Evolutionary conservation across 2,329 filamentous ascomycete genomes (phyloP).

Genomic region (Fusarium sp.): DNA sequence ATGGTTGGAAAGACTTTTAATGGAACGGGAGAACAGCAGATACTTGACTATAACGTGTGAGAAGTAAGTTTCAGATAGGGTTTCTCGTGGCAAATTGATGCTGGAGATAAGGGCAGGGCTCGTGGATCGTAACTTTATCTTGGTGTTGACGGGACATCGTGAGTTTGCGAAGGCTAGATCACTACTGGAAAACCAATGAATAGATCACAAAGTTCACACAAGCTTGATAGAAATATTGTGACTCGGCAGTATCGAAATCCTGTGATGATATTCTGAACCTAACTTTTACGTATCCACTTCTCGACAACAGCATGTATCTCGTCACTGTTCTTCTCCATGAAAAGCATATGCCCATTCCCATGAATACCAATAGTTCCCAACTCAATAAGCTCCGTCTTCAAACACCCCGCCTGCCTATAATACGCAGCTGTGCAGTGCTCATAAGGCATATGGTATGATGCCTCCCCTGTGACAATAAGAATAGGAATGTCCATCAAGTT

Average conservation of each 20-base stretch:
- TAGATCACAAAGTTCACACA: background rate
- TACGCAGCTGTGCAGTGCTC: conserved; percentile 36
- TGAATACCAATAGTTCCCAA: conserved; percentile 30
- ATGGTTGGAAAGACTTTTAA: background rate
- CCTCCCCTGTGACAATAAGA: conserved; percentile 31
- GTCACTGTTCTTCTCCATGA: conserved; percentile 40
- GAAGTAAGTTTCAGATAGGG: background rate
- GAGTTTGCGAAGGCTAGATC: background rate
- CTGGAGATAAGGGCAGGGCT: background rate
- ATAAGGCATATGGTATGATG: conserved; percentile 33
- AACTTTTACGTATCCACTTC: conserved; percentile 13
- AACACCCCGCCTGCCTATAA: conserved; percentile 34
- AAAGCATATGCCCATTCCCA: conserved; percentile 39
- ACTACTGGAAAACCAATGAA: background rate
- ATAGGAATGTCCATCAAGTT: conserved; percentile 47
- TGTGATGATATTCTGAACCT: background rate
- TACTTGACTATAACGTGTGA: no score
- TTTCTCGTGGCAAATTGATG: background rate
- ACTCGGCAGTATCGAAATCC: fast-evolving
- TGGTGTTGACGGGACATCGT: background rate
- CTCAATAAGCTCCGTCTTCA: conserved; percentile 31
- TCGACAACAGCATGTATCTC: conserved; percentile 24
- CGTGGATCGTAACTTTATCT: background rate
- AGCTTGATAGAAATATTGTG: background rate
- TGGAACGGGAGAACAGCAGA: fast-evolving